Base-by-base conservation (phyloP, 768 basidiomycete species). In the Rhizopogon vesiculosus region DNA sequence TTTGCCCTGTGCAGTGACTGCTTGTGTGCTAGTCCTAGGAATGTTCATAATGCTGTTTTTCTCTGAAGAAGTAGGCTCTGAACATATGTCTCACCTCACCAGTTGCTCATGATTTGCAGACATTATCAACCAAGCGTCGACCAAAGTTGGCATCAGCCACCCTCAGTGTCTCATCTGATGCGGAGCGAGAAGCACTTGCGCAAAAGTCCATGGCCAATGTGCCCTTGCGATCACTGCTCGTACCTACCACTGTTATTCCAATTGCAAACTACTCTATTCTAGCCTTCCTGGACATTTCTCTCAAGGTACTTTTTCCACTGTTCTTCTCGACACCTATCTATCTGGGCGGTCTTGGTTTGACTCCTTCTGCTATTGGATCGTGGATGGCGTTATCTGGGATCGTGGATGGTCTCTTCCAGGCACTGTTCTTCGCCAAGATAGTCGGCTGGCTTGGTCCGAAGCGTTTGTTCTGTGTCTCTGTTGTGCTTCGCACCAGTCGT, bases 321-420 rank as follows among this genome's bases (percentile, higher is more conserved):
- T 76, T 81, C 61, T 73, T 72, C 48, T 66, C 77, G 38, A 73
- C 75, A 5, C 75, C 81, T 0, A 62, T 76, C 19, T 64, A 63
- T 22, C 64, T 74, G 3, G 78, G 79, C 12, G 79, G 79, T 2
- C 64, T 78, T 29, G 75, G 72, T 12, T 64, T 80, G 5, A 29
- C 67, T 0, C 76, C 79, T 2, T 62, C 69, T 9, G 54, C 55
- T 16, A 82, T 82, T 25, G 79, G 80, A 2, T 62, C 62, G 29
- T 63, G 63, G 46, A 61, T 76, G 59, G 75, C 70, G 3, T 46
- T 56, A 1, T 72, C 64, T 51, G 80, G 79, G 5, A 44, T 76
- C 16, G 57, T 59, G 19, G 49, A 74, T 6, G 80, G 77, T 2
- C 0, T 65, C 8, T 69, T 76, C 51, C 79, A 81, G 60, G 64